These are phyloP conservation scores for Hanseniaspora uvarum DNA, from an alignment of 1,139 yeast genomes.

Conservation along the genomic window DNA sequence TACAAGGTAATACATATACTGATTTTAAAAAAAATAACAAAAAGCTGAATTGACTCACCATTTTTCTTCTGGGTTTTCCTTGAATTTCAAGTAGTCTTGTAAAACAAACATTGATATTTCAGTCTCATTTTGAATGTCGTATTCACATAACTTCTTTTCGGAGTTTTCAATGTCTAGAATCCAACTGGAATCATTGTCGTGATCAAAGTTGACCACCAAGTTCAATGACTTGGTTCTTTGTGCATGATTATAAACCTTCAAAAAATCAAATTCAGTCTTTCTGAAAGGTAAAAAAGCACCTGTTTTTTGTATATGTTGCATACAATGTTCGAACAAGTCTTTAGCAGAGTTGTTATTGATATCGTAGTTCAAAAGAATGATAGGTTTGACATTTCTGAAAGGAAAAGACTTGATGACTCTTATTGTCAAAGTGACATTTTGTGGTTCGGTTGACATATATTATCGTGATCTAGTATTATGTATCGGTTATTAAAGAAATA, in stretches of 20 bases:
- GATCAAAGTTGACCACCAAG: constrained; percentile 77
- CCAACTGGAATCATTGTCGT: constrained; percentile 56
- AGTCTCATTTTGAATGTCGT: constrained; percentile 79
- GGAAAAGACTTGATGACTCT: constrained; percentile 86
- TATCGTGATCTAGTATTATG: not conserved
- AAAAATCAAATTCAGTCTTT: constrained; percentile 60
- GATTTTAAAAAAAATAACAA: too few relatives aligned
- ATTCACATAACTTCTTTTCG: constrained; percentile 45
- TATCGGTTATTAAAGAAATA: not conserved
- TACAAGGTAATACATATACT: too few relatives aligned
- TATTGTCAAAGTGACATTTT: constrained; percentile 49
- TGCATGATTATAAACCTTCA: constrained; percentile 86
- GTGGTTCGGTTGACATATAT: constrained; percentile 8
- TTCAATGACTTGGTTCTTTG: constrained; percentile 93
- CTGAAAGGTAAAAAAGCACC: constrained; percentile 76
- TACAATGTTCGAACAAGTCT: constrained; percentile 46
- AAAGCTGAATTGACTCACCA: constrained; percentile 58
- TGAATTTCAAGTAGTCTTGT: constrained; percentile 55
- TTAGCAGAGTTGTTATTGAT: constrained; percentile 58
- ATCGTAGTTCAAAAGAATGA: constrained; percentile 62
- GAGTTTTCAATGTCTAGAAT: constrained; percentile 40
- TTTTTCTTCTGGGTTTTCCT: constrained; percentile 77
- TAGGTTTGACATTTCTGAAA: constrained; percentile 78
- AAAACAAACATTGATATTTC: constrained; percentile 71
- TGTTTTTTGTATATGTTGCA: constrained; percentile 45